Percentiles rank a stretch among this genome's conserved stretches.
These are phyloP conservation scores for Penicillium griseofulvum DNA, from an alignment of 2,329 filamentous ascomycete species.

Conservation along the genomic window DNA sequence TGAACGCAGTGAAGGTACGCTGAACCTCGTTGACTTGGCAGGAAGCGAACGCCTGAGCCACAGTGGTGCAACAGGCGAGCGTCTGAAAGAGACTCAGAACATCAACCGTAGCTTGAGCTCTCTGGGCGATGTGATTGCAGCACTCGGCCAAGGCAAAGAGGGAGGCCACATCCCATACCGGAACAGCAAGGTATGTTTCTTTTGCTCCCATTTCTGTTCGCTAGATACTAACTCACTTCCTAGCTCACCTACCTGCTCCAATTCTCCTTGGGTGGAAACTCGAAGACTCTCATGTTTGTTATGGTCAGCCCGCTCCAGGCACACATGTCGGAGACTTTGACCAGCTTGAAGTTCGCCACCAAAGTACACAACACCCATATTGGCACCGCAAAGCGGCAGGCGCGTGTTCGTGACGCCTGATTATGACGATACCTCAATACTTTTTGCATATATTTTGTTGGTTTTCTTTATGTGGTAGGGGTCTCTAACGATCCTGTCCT, in stretches of 20 bases:
- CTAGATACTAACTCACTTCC: constrained; percentile 17
- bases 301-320: constrained; percentile 93
- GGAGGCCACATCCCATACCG: constrained; percentile 84
- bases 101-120: constrained; percentile 96
- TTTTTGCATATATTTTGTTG: constrained; percentile 25
- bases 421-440: constrained; percentile 22
- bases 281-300: constrained; percentile 98
- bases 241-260: constrained; percentile 89
- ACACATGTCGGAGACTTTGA: constrained; percentile 88
- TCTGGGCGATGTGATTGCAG: constrained; percentile 89
- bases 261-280: constrained; percentile 91
- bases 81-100: constrained; percentile 90
- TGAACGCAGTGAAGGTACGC: constrained; percentile 83
- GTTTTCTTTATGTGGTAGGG: constrained; percentile 14
- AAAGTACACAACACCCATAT: constrained; percentile 90
- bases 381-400: constrained; percentile 67
- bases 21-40: constrained; percentile 94
- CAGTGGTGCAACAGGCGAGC: constrained; percentile 79
- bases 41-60: constrained; percentile 89
- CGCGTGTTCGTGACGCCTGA: constrained; percentile 37
- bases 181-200: constrained; percentile 73
- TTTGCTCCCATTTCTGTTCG: background rate
- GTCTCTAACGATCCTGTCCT: constrained; percentile 33
- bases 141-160: constrained; percentile 77
- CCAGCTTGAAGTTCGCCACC: constrained; percentile 91